A percentile compares a stretch with the other conserved stretches of the same genome.
These are phyloP conservation scores for Globisporangium cystogenes DNA, from an alignment of 352 stramenopile species.

Conservation along the genomic window DNA sequence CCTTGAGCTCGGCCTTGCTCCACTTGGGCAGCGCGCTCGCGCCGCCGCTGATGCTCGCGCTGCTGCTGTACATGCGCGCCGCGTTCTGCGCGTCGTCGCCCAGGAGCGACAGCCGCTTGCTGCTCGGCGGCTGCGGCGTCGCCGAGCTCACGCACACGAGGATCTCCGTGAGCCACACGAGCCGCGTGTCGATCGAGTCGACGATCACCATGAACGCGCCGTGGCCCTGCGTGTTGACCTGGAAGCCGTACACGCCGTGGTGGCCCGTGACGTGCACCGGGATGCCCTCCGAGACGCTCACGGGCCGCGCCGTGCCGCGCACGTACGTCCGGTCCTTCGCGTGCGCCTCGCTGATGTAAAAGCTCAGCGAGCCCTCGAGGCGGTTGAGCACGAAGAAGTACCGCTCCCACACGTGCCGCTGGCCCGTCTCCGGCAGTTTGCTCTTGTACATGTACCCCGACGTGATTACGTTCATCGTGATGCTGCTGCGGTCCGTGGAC, in stretches of 20 bases:
- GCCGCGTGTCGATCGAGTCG: conserved; percentile 77
- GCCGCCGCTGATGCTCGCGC: conserved; percentile 13
- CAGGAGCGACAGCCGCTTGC: conserved; percentile 51
- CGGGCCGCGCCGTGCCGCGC: conserved; percentile 63
- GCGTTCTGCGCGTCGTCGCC: conserved; percentile 25
- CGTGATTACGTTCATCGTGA: conserved; percentile 56
- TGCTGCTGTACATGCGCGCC: conserved; percentile 22
- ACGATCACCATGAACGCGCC: conserved; percentile 82
- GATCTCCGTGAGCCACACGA: conserved; percentile 81
- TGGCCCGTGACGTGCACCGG: conserved; percentile 62
- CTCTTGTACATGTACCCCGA: conserved; percentile 89
- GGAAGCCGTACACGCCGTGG: conserved; percentile 73
- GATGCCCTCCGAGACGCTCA: conserved; percentile 80
- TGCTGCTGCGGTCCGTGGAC: conserved; percentile 19
- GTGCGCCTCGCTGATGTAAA: conserved; percentile 84
- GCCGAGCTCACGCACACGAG: conserved; percentile 53
- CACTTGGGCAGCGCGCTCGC: conserved; percentile 27
- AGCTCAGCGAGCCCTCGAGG: conserved; percentile 65
- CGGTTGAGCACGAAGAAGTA: conserved; percentile 85
- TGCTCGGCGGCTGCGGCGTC: conserved; percentile 28
- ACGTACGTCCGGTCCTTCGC: conserved; percentile 83
- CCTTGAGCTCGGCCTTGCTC: conserved; percentile 72
- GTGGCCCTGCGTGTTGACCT: conserved; percentile 85
- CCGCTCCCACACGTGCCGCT: conserved; percentile 79
- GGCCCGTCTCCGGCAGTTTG: conserved; percentile 76